Base-by-base conservation (phyloP, 2,329 filamentous ascomycete genomes). In the Tolypocladium tropicale region DNA sequence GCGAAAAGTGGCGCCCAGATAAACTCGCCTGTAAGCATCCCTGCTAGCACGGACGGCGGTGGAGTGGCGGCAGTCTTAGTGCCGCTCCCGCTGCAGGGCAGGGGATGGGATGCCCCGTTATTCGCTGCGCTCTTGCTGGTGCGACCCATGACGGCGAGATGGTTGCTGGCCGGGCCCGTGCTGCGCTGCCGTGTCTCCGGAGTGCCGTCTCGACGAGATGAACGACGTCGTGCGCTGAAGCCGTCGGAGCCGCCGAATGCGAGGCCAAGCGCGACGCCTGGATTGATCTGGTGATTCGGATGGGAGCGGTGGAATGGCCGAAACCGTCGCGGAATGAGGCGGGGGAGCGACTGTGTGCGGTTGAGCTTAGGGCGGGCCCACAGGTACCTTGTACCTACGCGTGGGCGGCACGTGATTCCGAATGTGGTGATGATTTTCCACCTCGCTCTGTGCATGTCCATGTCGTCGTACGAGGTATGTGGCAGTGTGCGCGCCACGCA, bases 1-100 rank as follows among this genome's bases (percentile, higher is more conserved):
- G 43, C 23, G 54, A 53, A 43, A 32, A 41, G 37, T 41, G 36
- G 23, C 56, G 41, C 41, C 56, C 55, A 53, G 32, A 52, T 46
- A 50, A 58, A 39, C 34, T 59, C 52, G 53, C 21, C 53, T 34
- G 33, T 49, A n/a, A 53, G 48, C 36, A 37, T n/a, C 25, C 34
- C 32, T 53, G 52, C 52, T 43, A 54, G 39, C 46, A 32, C 28
- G 2, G 28, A 33, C 2, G 46, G 6, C 28, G 28, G 46, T 50
- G 46, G 46, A 11, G 43, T 3, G 25, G 43, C 43, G 43, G 43
- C 43, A 49, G 46, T 11, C 46, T 12, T 49, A n/a, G 46, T 50
- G 28, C 28, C 46, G 46, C 46, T 50, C 46, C 46, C 46, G 28
- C 18, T 14, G 28, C 25, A 30, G 18, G 25, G 28, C 43, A 30